Evolutionary conservation across 192 early-diverging fungal genomes (phyloP).

Genomic region (Pilaira anomala): DNA sequence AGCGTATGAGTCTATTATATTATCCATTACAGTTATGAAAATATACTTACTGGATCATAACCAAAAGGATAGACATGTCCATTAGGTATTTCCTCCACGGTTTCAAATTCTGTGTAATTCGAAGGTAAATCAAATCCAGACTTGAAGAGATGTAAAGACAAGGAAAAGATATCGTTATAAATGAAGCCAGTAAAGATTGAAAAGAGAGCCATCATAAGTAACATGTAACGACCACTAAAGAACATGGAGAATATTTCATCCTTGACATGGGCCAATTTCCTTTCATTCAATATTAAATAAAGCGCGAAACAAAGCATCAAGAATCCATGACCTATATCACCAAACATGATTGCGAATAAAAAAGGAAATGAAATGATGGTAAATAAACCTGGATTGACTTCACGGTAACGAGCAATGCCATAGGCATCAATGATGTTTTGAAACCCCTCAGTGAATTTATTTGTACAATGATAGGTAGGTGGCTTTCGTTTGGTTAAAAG

Average conservation of each 20-base stretch:
- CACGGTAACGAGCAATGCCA: slow-evolving; percentile 91
- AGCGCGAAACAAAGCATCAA: slow-evolving; percentile 74
- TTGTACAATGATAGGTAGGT: slow-evolving; percentile 92
- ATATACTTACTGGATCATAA: slow-evolving; percentile 63
- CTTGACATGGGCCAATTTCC: slow-evolving; percentile 65
- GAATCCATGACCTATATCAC: slow-evolving; percentile 95
- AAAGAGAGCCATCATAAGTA: slow-evolving; percentile 96
- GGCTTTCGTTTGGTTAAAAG: slow-evolving; percentile 81
- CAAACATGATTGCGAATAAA: slow-evolving; percentile 99
- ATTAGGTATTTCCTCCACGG: slow-evolving; percentile 58
- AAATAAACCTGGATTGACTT: slow-evolving; percentile 98
- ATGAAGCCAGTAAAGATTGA: slow-evolving; percentile 96
- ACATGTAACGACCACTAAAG: slow-evolving; percentile 95
- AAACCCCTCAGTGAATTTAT: slow-evolving; percentile 94
- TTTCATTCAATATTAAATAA: slow-evolving; percentile 80
- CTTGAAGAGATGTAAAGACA: slow-evolving; percentile 67
- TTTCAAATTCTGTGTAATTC: slow-evolving; percentile 51
- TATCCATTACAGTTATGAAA: background rate
- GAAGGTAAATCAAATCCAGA: slow-evolving; percentile 79
- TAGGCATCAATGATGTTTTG: slow-evolving; percentile 97
- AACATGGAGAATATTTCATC: slow-evolving; percentile 86
- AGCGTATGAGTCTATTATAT: no score
- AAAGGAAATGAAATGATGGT: slow-evolving; percentile 98
- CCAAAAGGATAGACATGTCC: slow-evolving; percentile 75
- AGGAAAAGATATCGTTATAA: slow-evolving; percentile 98